These are phyloP conservation scores for Hanseniaspora hatyaiensis DNA, from an alignment of 805 yeast genomes.

Conservation along the genomic window DNA sequence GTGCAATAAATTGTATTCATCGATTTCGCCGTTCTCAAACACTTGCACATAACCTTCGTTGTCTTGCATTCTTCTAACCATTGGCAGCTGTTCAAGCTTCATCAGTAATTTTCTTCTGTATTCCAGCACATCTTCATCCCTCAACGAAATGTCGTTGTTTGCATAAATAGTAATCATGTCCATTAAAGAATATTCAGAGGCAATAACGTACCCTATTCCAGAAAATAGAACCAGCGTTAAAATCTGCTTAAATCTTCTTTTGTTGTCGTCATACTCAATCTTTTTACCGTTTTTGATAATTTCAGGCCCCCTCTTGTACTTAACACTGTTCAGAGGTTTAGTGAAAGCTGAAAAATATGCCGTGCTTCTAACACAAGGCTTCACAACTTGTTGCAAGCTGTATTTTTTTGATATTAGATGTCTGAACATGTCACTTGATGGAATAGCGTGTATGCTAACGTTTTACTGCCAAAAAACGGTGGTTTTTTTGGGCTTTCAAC, in stretches of 20 bases:
- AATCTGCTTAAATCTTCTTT: constrained; percentile 10
- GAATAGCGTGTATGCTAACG: no score
- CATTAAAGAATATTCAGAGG: constrained; percentile 29
- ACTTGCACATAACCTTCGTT: not conserved
- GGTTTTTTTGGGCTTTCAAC: no score
- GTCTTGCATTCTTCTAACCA: constrained; percentile 31
- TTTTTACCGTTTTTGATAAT: constrained; percentile 55
- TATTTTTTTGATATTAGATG: no score
- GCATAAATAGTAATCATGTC: constrained; percentile 29
- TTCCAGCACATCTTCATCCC: constrained; percentile 24
- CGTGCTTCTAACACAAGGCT: no score
- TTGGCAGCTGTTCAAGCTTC: constrained; percentile 38
- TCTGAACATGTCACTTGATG: no score
- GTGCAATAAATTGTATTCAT: constrained; percentile 32
- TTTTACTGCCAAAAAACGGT: no score
- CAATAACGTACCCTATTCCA: constrained; percentile 26
- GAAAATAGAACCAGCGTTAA: constrained; percentile 27
- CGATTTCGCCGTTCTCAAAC: not conserved
- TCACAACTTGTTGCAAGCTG: no score
- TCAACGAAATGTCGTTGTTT: constrained; percentile 26
- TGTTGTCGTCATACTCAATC: constrained; percentile 10
- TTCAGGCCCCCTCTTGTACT: constrained; percentile 23
- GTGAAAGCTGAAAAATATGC: not conserved
- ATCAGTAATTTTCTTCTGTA: constrained; percentile 33
- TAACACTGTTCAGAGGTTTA: not conserved